Evolutionary conservation across 177 flowering plant species (phyloP).

Genomic region (Telopea speciosissima): DNA sequence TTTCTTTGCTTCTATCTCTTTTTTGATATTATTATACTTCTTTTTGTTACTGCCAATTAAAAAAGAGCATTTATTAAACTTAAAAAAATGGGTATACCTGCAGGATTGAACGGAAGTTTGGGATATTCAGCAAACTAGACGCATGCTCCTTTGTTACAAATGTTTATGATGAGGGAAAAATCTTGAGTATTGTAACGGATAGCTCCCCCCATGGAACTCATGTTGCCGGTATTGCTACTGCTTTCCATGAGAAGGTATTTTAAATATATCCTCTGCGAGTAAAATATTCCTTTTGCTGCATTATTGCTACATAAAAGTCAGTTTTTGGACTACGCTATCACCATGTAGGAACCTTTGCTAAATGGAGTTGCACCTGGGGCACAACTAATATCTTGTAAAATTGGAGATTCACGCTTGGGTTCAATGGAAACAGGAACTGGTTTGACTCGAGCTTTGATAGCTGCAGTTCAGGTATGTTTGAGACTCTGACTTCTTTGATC

Average conservation of each 20-base stretch:
- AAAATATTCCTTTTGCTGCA: slow-evolving; percentile 6
- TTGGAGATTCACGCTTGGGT: slow-evolving; percentile 91
- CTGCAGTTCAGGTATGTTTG: slow-evolving; percentile 79
- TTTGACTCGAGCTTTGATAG: slow-evolving; percentile 81
- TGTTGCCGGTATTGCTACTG: slow-evolving; percentile 97
- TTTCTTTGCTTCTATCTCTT: not conserved
- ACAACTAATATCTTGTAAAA: slow-evolving; percentile 90
- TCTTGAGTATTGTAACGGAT: slow-evolving; percentile 92
- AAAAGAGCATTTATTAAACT: slow-evolving; percentile 4
- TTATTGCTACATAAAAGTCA: slow-evolving; percentile 14
- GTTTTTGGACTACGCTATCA: slow-evolving; percentile 1
- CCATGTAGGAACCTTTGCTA: slow-evolving; percentile 75
- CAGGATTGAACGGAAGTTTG: slow-evolving; percentile 84
- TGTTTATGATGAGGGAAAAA: slow-evolving; percentile 75
- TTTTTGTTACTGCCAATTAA: no score
- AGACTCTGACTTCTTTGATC: not conserved
- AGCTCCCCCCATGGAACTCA: slow-evolving; percentile 97
- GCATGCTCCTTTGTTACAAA: slow-evolving; percentile 87
- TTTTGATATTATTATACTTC: not conserved
- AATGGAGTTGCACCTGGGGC: slow-evolving; percentile 99
- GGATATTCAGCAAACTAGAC: slow-evolving; percentile 88
- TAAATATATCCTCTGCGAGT: not conserved
- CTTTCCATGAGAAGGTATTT: slow-evolving; percentile 84
- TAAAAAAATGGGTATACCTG: slow-evolving; percentile 1
- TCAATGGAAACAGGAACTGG: slow-evolving; percentile 95